Evolutionary conservation across 148 eudicot genomes (phyloP).

Genomic region (Polygonum maritimum): DNA sequence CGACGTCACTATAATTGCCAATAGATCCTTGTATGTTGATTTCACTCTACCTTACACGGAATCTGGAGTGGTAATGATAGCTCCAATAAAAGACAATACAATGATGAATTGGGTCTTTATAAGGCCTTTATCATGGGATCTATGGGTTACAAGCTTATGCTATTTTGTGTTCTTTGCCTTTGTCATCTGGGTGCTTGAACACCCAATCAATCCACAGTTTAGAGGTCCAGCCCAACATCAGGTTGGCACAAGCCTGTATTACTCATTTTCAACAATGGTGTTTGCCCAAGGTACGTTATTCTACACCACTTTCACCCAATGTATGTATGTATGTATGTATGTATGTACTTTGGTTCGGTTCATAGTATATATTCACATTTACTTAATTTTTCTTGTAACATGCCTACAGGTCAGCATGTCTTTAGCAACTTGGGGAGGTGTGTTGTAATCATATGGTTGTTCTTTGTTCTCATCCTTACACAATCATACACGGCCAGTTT

Average conservation of each 20-base stretch:
- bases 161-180: conserved; percentile 19
- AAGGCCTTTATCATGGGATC: conserved; percentile 20
- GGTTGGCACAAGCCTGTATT: conserved; percentile 22
- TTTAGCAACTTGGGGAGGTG: conserved; percentile 21
- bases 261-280: conserved; percentile 22
- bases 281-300: conserved; percentile 23
- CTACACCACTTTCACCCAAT: not conserved
- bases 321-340: not conserved
- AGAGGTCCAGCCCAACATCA: conserved; percentile 24
- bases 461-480: conserved; percentile 23
- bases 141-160: conserved; percentile 18
- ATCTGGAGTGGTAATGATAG: conserved; percentile 23
- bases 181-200: conserved; percentile 24
- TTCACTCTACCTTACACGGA: conserved; percentile 26
- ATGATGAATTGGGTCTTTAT: conserved; percentile 21
- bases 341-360: not conserved
- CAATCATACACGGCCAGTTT: conserved; percentile 31
- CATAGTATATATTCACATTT: not conserved
- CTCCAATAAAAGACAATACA: conserved; percentile 11
- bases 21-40: conserved; percentile 25
- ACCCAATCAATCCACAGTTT: conserved; percentile 21
- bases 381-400: not conserved
- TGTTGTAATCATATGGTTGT: conserved; percentile 24
- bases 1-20: conserved; percentile 39
- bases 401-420: conserved; percentile 17